Evolutionary conservation across 306 rosid genomes (phyloP).

Genomic region (Vigna reflexopilosa): DNA sequence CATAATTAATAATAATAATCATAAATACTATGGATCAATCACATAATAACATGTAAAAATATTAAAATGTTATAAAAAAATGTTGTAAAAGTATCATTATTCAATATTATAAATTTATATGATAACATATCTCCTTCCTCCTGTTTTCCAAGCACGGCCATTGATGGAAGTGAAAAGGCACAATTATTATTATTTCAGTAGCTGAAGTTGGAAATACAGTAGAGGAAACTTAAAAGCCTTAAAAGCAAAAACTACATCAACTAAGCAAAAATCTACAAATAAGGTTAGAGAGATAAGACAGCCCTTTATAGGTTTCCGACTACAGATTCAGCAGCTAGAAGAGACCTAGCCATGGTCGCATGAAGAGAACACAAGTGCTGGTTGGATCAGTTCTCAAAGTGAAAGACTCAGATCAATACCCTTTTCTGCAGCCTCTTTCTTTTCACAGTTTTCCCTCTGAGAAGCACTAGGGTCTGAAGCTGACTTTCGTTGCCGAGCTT

Average conservation of each 20-base stretch:
- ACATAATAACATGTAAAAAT: no score
- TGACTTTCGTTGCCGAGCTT: not conserved
- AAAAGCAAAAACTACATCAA: not conserved
- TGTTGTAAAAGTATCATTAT: no score
- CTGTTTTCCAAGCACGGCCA: not conserved
- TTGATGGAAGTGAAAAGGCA: not conserved
- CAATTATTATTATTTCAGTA: not conserved
- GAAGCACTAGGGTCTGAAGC: conserved; percentile 17
- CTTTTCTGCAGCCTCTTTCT: conserved; percentile 27
- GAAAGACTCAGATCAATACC: conserved; percentile 59
- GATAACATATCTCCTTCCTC: not conserved
- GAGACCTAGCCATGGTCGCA: not conserved
- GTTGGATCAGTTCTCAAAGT: conserved; percentile 41
- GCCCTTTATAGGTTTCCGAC: not conserved
- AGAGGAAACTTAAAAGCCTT: not conserved
- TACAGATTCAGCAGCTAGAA: not conserved
- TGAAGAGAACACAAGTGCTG: not conserved
- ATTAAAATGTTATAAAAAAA: no score
- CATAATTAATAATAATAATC: no score
- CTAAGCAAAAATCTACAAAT: not conserved
- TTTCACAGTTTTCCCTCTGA: not conserved
- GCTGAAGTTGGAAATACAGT: not conserved
- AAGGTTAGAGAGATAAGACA: not conserved
- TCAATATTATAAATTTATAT: no score
- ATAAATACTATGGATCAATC: no score